Conservation (phyloP, 2,329 filamentous ascomycete species). For the Verruconis gallopava region DNA sequence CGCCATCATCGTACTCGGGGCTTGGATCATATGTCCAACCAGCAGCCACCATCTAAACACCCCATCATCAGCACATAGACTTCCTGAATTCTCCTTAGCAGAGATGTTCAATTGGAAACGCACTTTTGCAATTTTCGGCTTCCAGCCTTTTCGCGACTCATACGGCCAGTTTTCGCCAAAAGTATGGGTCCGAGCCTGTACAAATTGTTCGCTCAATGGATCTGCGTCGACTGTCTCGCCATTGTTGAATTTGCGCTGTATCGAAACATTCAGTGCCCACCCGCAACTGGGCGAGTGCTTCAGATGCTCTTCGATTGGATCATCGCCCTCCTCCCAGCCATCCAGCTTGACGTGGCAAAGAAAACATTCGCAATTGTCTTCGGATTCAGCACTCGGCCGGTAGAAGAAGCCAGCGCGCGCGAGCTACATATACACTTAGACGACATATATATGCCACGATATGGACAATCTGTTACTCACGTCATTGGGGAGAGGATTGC, state of each 20-base stretch:
- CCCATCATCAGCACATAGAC: constrained; percentile 11
- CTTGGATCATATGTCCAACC: constrained; percentile 92
- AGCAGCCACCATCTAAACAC: constrained; percentile 67
- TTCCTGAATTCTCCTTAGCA: not conserved
- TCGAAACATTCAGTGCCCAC: constrained; percentile 57
- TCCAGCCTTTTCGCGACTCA: constrained; percentile 76
- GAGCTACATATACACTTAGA: too few species aligned
- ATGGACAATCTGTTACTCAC: too few species aligned
- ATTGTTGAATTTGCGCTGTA: constrained; percentile 47
- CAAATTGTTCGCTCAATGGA: constrained; percentile 57
- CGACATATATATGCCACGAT: too few species aligned
- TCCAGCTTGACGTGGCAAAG: constrained; percentile 73
- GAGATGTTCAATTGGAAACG: constrained; percentile 12
- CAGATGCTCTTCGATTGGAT: constrained; percentile 73
- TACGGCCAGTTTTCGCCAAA: constrained; percentile 84
- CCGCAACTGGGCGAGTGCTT: constrained; percentile 72
- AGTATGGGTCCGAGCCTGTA: constrained; percentile 66
- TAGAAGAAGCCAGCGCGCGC: constrained; percentile 88
- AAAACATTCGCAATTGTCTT: constrained; percentile 86
- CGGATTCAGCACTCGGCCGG: constrained; percentile 57
- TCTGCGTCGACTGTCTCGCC: constrained; percentile 56
- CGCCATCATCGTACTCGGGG: constrained; percentile 72
- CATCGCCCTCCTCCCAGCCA: constrained; percentile 82
- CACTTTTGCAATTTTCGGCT: constrained; percentile 80
- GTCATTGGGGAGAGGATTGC: constrained; percentile 49